Evolutionary conservation across 2,329 filamentous ascomycete genomes (phyloP), one percentile per base, ranked within the genome.

Genomic region (Aureobasidium sp.): DNA sequence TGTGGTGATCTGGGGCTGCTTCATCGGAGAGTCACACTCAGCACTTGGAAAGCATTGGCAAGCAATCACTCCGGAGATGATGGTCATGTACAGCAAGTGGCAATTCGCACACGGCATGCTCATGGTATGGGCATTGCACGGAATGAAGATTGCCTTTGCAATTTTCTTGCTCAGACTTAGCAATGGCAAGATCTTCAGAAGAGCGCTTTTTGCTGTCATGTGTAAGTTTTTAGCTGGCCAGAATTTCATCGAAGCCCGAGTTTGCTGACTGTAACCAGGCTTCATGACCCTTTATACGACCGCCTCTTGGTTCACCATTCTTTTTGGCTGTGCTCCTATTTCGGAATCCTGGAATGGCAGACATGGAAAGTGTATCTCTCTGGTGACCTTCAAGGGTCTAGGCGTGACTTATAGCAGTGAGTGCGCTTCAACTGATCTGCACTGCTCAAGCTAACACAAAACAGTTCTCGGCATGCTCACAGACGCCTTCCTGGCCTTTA

Each of bases 111-210:
- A 82, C 63, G 75, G 76, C 8, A 69, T 83, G 52, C 69, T 80
- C 47, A 72, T 78, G 27, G 76, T 80, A 66, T 65, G 77, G 7
- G 79, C 75, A 0, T 73, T 78, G 4, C 73, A 74, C 11, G 66
- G 74, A 1, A 75, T 80, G 63, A 81, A 81, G 66, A 72, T 81
- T 10, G 80, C 79, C 0, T 74, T 80, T 32, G 76, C 73, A 1
- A 72, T 78, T 32, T 78, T 79, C 63, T 69, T 81, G 6, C 67
- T 80, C 57, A 71, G 78, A 41, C 68, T 80, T 6, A 74, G 75
- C n/a, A 68, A 72, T 13, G 68, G 70, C 21, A 76, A 70, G 41
- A 68, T 63, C 10, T 77, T 76, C 67, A 73, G 74, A 21, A 67
- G 68, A 3, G 75, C 78, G 55, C 67, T 81, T 1, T 76, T 74